These are phyloP conservation scores for Eucalyptus regnans DNA, from an alignment of 345 rosid genomes.

Conservation along the genomic window DNA sequence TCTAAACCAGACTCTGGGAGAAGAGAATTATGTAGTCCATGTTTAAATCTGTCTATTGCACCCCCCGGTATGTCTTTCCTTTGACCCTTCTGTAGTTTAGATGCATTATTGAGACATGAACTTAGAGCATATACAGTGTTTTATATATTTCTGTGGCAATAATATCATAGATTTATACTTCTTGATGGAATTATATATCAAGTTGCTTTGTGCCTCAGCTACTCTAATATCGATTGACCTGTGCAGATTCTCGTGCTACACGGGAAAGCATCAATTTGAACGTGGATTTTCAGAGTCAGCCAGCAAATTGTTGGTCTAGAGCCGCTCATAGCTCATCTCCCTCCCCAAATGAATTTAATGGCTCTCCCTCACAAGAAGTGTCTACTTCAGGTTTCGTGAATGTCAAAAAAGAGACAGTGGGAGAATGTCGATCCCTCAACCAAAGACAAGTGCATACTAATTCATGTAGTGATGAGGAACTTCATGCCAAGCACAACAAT, in stretches of 20 bases:
- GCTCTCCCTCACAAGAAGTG: constrained; percentile 2
- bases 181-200: neutral
- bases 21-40: neutral
- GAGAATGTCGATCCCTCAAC: neutral
- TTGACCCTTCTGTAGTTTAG: neutral
- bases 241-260: constrained; percentile 10
- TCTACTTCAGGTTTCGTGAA: neutral
- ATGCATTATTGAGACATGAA: neutral
- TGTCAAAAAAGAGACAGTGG: neutral
- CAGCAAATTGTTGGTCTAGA: neutral
- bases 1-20: neutral
- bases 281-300: neutral
- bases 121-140: neutral
- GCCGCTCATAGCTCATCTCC: neutral
- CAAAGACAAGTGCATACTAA: neutral
- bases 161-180: neutral
- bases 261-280: constrained; percentile 4
- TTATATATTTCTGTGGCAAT: neutral
- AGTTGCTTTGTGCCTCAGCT: neutral
- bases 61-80: constrained; percentile 14
- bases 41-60: constrained; percentile 11
- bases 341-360: constrained; percentile 7
- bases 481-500: neutral
- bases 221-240: neutral
- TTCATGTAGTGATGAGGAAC: neutral